A percentile compares a stretch with the other conserved stretches of the same genome.
Conservation (phyloP, 2,329 filamentous ascomycete genomes). For the Endocalyx cinctus region DNA sequence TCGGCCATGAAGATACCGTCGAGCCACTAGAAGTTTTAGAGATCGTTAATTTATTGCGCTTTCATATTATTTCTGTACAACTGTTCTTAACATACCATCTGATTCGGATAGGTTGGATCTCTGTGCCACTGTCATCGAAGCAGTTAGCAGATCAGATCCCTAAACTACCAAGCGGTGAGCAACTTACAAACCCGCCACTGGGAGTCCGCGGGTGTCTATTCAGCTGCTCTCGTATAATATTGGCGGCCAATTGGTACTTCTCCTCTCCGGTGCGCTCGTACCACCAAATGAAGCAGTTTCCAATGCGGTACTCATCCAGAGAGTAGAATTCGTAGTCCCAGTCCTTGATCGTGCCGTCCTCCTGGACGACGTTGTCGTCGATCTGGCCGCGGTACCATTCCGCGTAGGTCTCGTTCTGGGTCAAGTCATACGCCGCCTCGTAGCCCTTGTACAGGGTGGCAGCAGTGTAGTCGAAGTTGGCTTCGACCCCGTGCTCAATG, state of each 20-base stretch:
- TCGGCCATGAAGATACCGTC: constrained; percentile 51
- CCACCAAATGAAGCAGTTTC: constrained; percentile 47
- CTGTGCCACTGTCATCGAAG: too few species aligned
- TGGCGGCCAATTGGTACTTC: constrained; percentile 46
- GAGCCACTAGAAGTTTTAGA: too few species aligned
- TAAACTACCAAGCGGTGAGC: too few species aligned
- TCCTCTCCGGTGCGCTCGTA: constrained; percentile 39
- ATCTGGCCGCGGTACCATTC: constrained; percentile 41
- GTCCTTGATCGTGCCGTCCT: constrained; percentile 41
- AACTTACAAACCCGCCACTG: constrained; percentile 48
- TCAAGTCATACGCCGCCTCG: constrained; percentile 39
- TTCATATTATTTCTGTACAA: constrained; percentile 46
- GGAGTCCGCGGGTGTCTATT: constrained; percentile 45
- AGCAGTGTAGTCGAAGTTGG: constrained; percentile 39
- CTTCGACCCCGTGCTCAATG: constrained; percentile 32
- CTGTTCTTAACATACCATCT: constrained; percentile 39
- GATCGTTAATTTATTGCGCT: too few species aligned
- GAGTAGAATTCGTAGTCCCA: constrained; percentile 46
- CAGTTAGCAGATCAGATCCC: too few species aligned
- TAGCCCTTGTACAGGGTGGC: constrained; percentile 43
- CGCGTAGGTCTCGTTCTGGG: constrained; percentile 37
- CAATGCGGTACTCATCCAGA: constrained; percentile 49
- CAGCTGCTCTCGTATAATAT: constrained; percentile 40
- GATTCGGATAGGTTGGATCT: constrained; percentile 29
- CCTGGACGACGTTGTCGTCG: constrained; percentile 37